These are phyloP conservation scores for Lachancea sp. DNA, from an alignment of 805 yeast species.

Conservation along the genomic window DNA sequence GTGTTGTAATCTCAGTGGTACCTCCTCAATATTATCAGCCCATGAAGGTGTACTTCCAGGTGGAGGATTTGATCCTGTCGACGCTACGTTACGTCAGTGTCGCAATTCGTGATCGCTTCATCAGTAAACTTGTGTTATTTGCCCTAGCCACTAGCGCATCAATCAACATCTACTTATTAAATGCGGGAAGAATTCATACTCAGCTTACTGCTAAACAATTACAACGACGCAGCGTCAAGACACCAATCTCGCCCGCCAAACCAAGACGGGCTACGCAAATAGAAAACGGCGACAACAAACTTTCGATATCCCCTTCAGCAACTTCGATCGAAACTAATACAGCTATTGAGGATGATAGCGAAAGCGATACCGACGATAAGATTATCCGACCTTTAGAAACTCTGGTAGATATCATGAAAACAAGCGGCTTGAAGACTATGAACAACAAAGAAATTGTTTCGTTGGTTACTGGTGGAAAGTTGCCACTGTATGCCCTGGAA, in stretches of 20 bases:
- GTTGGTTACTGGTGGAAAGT: conserved; percentile 65
- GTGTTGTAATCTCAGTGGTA: conserved; percentile 51
- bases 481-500: conserved; percentile 91
- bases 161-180: conserved; percentile 77
- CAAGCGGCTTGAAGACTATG: conserved; percentile 63
- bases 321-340: conserved; percentile 9
- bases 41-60: conserved; percentile 45
- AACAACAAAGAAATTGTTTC: conserved; percentile 66
- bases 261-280: conserved; percentile 21
- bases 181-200: conserved; percentile 70
- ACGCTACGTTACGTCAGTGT: conserved; percentile 50
- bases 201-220: conserved; percentile 33
- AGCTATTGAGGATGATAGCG: conserved; percentile 28
- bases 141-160: conserved; percentile 69
- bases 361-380: conserved; percentile 34
- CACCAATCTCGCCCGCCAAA: conserved; percentile 3
- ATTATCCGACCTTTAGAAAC: conserved; percentile 55
- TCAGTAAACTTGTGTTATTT: conserved; percentile 70
- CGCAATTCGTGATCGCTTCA: conserved; percentile 72
- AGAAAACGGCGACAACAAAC: background rate
- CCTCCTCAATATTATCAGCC: conserved; percentile 56
- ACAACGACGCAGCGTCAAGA: conserved; percentile 17
- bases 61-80: conserved; percentile 52
- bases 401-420: conserved; percentile 53
- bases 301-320: conserved; percentile 11